Evolutionary conservation across 345 rosid species (phyloP), one percentile per base, ranked within the genome.

Genomic region (Pugionium dolabratum): DNA sequence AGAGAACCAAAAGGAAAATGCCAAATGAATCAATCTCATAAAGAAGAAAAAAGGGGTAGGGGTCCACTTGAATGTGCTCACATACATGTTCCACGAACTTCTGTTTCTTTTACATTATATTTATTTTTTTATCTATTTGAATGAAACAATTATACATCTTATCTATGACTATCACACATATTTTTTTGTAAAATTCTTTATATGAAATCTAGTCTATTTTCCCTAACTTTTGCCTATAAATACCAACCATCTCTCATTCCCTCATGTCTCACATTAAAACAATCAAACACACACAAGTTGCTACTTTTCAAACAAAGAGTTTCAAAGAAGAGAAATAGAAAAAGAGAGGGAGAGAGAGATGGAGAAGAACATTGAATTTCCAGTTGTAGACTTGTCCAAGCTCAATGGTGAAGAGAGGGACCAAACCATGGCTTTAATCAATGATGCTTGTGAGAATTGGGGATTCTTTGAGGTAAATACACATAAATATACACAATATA

Each of bases 381-480:
- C 96, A 26, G 79, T 88, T 5, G 91, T 89, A 65, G 79, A 80
- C 86, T 26, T 86, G 79, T 86, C 73, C 75, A 85, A 82, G 59
- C 71, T 88, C 35, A 79, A 82, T 34, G 92, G 95, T 39, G 84
- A 79, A 69, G 89, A 82, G 75, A 83, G 89, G 72, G 72, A 72
- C 32, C 75, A 74, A 48, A 79, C 76, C 81, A 80, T 86, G 99
- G 80, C 79, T 66, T 74, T 82, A 70, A 90, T 94, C 80, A 75
- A 87, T 28, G 96, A 94, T 72, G 99, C 99, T 72, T 94, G 99
- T 64, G 93, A 94, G 69, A 94, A 88, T 70, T 94, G 99, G 99
- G 99, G 97, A 2, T 94, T 94, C 87, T 88, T 94, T 68, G 89
- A 94, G 99, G 99, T 94, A 76, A 48, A 4, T 18, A 18, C 18